Percentiles rank a stretch among this genome's conserved stretches.
These are phyloP conservation scores for Takashimella koratensis DNA, from an alignment of 1,284 basidiomycete genomes.

Conservation along the genomic window DNA sequence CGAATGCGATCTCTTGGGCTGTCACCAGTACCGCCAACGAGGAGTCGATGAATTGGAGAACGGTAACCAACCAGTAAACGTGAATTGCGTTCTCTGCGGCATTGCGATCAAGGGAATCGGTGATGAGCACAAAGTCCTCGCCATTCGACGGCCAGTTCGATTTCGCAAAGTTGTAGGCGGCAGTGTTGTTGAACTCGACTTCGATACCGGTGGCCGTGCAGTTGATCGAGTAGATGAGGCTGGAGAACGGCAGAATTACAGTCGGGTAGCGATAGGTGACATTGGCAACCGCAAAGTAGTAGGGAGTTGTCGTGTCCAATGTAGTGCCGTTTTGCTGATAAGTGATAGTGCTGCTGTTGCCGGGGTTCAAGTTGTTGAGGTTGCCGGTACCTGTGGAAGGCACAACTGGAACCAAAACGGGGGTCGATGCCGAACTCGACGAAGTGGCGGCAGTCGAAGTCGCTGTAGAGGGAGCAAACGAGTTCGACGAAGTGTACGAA, in stretches of 20 bases:
- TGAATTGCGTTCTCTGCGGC: not conserved
- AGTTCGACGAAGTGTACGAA: too few relatives aligned
- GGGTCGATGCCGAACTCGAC: too few relatives aligned
- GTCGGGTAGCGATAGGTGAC: conserved; percentile 10
- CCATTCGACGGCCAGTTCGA: conserved; percentile 2
- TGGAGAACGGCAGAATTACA: conserved; percentile 7
- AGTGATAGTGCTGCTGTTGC: too few relatives aligned
- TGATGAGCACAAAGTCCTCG: conserved; percentile 3
- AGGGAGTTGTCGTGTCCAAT: not conserved
- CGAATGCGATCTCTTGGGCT: too few relatives aligned
- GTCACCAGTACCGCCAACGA: too few relatives aligned
- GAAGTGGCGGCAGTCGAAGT: too few relatives aligned
- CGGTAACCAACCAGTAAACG: conserved; percentile 2
- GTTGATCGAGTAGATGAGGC: not conserved
- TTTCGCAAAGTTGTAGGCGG: conserved; percentile 5
- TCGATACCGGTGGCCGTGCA: conserved; percentile 4
- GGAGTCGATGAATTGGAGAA: too few relatives aligned
- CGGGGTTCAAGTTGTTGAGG: too few relatives aligned
- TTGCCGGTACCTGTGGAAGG: too few relatives aligned
- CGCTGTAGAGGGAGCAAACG: too few relatives aligned
- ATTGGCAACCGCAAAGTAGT: conserved; percentile 9
- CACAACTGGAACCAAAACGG: too few relatives aligned
- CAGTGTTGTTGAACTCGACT: conserved; percentile 4
- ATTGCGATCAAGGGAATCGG: not conserved
- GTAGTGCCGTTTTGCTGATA: too few relatives aligned